Percentiles rank a stretch among this genome's conserved stretches.
Conservation (phyloP, 352 stramenopile species). For the Aphanomyces invadans region DNA sequence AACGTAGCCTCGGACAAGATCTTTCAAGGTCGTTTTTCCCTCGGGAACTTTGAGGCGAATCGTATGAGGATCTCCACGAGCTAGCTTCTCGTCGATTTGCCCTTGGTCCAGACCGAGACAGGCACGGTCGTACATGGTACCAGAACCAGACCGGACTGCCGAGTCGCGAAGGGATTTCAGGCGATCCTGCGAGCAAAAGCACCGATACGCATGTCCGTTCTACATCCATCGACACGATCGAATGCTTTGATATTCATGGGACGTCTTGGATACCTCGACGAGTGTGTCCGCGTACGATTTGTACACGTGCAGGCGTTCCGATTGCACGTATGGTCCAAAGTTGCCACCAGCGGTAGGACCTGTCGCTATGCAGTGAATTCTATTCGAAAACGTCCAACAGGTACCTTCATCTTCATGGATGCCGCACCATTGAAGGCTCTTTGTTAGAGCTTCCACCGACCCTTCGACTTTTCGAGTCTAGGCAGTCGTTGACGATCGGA, state of each 20-base stretch:
- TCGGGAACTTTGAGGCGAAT: conserved; percentile 93
- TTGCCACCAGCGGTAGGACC: conserved; percentile 83
- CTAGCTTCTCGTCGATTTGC: conserved; percentile 84
- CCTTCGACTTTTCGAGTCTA: conserved; percentile 78
- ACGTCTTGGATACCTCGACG: conserved; percentile 49
- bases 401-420: conserved; percentile 94
- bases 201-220: conserved; percentile 92
- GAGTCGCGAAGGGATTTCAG: conserved; percentile 88
- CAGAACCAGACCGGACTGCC: conserved; percentile 81
- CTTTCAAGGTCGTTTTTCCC: conserved; percentile 91
- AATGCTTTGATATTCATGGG: not conserved
- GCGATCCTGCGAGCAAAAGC: conserved; percentile 95
- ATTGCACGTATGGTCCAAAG: conserved; percentile 96
- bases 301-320: conserved; percentile 93
- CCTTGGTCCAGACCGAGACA: conserved; percentile 90
- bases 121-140: conserved; percentile 96
- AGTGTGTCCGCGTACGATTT: conserved; percentile 83
- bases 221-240: conserved; percentile 27
- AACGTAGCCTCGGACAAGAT: conserved; percentile 93
- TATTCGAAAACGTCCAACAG: not conserved
- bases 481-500: conserved; percentile 10
- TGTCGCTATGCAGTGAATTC: conserved; percentile 23
- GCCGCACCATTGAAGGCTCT: conserved; percentile 91
- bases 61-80: conserved; percentile 83
- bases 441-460: conserved; percentile 76